Evolutionary conservation across 2,329 filamentous ascomycete genomes (phyloP), one percentile per base, ranked within the genome.

Genomic region (Trichoderma endophyticum): DNA sequence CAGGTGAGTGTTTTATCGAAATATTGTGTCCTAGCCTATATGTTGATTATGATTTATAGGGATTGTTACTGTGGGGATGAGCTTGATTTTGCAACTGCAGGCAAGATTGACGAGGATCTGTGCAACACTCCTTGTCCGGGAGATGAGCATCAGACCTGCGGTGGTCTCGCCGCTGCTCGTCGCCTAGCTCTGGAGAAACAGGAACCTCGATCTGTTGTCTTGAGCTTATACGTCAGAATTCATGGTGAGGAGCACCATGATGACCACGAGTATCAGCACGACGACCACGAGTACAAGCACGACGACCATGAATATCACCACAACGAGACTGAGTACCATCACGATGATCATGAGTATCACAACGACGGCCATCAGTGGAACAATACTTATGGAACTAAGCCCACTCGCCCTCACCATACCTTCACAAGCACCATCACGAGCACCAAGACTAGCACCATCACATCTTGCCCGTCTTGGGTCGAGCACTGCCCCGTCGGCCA

Each of bases 101-200:
- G 60, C 43, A 26, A 71, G 43, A 71, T 78, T 4, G 9, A 34
- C 60, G 66, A 73, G n/a, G 70, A 34, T 2, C 30, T 71, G 68
- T 81, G 80, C 74, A 74, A 77, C 34, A 76, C 73, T 5, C 2
- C 21, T 15, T 81, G 80, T 75, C 79, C 79, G 21, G 79, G 79
- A 6, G 70, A 78, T 4, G 7, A n/a, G 5, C 0, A 1, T 0
- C 60, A 78, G 70, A 57, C 54, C 56, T 81, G 79, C 43, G 80
- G 79, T 75, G 78, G 79, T 32, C 72, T 73, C 3, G 1, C 18
- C 6, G 15, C 65, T 34, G 57, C 28, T 5, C 12, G 3, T 66
- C 73, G 77, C 54, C 76, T 77, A 67, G 24, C 28, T 67, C 75
- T 76, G 32, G 78, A 77, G 65, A 76, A 78, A 66, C 28, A 69